These are phyloP conservation scores for Solanum hybrid DNA, from an alignment of 305 asterid species.

Conservation along the genomic window DNA sequence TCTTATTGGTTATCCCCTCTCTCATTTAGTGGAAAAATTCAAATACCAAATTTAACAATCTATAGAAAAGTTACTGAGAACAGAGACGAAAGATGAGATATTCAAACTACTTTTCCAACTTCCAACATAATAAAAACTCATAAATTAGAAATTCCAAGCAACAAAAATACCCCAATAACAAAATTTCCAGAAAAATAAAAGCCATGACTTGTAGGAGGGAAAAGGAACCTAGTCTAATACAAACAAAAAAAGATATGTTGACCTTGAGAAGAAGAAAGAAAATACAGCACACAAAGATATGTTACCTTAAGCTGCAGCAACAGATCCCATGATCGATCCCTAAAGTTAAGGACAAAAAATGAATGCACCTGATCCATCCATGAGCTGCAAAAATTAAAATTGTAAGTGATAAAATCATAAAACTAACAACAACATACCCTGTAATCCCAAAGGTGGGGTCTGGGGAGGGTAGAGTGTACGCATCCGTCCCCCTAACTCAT, in stretches of 20 bases:
- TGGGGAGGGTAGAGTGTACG: background rate
- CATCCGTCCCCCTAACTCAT: background rate
- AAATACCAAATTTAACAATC: background rate
- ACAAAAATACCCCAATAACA: background rate
- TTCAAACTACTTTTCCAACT: background rate
- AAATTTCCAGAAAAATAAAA: background rate
- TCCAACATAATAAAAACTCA: background rate
- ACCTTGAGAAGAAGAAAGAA: background rate
- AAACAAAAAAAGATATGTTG: background rate
- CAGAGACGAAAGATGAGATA: background rate
- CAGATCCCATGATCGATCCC: slow-evolving; percentile 49
- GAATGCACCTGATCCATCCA: slow-evolving; percentile 71
- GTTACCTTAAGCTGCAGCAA: slow-evolving; percentile 69
- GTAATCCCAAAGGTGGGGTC: background rate
- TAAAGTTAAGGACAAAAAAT: slow-evolving; percentile 43
- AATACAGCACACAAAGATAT: background rate
- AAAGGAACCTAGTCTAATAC: background rate
- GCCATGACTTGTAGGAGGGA: background rate
- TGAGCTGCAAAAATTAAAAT: slow-evolving; percentile 35
- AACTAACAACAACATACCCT: background rate
- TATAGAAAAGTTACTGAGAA: background rate
- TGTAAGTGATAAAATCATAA: slow-evolving; percentile 4
- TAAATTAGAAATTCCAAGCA: background rate
- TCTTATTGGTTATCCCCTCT: background rate
- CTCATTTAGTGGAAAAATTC: background rate